Evolutionary conservation across 2,329 filamentous ascomycete species (phyloP), one percentile per base, ranked within the genome.

Genomic region (Dothideomycetes sp.): DNA sequence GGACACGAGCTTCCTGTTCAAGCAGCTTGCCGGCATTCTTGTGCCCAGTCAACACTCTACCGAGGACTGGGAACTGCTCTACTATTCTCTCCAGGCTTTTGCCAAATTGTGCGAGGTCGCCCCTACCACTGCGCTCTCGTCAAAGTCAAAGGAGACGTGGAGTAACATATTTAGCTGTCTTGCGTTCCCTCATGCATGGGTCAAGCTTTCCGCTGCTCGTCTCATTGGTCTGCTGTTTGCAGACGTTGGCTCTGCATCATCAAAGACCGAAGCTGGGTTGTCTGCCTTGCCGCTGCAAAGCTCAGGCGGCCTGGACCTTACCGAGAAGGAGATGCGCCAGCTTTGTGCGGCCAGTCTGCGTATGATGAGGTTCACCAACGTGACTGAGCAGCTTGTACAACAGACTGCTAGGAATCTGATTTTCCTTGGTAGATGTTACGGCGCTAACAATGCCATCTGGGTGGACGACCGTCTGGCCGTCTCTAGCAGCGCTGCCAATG

Each of bases 341-440:
- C 56, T 78, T 17, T 69, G 62, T 64, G 60, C 75, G 64, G 56
- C 72, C 69, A 59, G 75, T 70, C 45, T 77, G 44, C 59, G 66
- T 45, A 69, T 70, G 34, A 63, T 94, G 33, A 76, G 76, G 35
- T 44, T 44, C 36, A 35, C 34, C 14, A 75, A 74, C 0, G 69
- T 73, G 0, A 73, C 72, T 37, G 81, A 91, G 52, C 71, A 77
- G 8, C 67, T 96, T n/a, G 84, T 84, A 1, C 70, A 76, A 31
- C 85, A 94, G 55, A 79, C 79, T 10, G 77, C 84, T 3, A 82
- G 86, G 48, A 86, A 94, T 47, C 67, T 94, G 27, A 71, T 89
- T 29, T 94, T 94, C 66, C 68, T 98, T 0, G 84, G 79, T 31
- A 76, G 70, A 44, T 79, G 65, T 52, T 73, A 75, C 43, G 71